These are phyloP conservation scores for Ogataea paradorogensis DNA, from an alignment of 805 yeast genomes.

Conservation along the genomic window DNA sequence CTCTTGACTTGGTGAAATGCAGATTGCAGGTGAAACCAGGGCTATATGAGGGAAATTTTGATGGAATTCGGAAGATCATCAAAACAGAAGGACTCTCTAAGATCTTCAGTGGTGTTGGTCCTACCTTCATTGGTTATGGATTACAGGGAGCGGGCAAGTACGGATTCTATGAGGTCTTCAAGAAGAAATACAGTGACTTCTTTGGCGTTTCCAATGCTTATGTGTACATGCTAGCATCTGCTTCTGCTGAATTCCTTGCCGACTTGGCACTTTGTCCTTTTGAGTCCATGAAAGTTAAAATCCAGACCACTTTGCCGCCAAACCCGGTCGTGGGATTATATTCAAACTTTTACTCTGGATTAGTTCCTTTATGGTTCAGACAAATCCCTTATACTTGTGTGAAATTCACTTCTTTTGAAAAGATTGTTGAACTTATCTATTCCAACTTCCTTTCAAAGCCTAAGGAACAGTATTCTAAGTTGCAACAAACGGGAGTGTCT, in stretches of 20 bases:
- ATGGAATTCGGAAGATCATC: conserved; percentile 78
- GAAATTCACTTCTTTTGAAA: conserved; percentile 92
- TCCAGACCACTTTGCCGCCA: conserved; percentile 93
- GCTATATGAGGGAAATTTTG: conserved; percentile 70
- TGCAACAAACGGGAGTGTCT: conserved; percentile 91
- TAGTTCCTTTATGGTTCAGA: conserved; percentile 91
- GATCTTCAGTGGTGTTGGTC: conserved; percentile 84
- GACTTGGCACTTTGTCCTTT: conserved; percentile 89
- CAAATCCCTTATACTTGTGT: conserved; percentile 99
- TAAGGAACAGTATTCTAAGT: conserved; percentile 63
- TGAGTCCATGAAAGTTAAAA: conserved; percentile 91
- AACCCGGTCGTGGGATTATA: conserved; percentile 58
- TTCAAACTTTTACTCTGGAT: conserved; percentile 75
- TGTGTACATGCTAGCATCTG: conserved; percentile 79
- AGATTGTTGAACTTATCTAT: conserved; percentile 81
- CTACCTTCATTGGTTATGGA: conserved; percentile 90
- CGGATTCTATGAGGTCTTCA: conserved; percentile 91
- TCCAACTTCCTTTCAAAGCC: conserved; percentile 60
- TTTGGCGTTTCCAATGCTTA: conserved; percentile 72
- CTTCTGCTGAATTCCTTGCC: conserved; percentile 91
- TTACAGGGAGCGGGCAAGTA: conserved; percentile 97
- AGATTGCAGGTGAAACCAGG: conserved; percentile 82
- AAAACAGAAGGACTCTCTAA: conserved; percentile 72
- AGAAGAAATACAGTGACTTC: conserved; percentile 66
- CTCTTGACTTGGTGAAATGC: conserved; percentile 90